Evolutionary conservation across 116 monocot species (phyloP), one percentile per base, ranked within the genome.

Genomic region (Trichopus zeylanicus): DNA sequence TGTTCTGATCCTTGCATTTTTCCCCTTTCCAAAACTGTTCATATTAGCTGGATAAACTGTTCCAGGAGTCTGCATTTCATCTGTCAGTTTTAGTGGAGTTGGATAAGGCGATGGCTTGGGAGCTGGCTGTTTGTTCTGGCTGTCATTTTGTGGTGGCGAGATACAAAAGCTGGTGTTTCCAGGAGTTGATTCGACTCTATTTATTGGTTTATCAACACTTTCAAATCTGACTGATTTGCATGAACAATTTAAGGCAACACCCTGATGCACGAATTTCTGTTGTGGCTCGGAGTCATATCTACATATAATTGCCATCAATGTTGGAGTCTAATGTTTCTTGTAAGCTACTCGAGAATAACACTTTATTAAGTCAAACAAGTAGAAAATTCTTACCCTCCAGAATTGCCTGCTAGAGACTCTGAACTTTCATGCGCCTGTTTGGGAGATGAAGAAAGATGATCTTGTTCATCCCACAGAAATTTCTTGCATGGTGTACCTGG

Each of bases 51-150:
- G 64, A 69, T 66, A 75, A 62, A 74, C 46, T 26, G 89, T 88
- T 73, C 63, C 75, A 48, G 85, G 89, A 42, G 80, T 83, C 31
- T 78, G 75, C 81, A 83, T 83, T 35, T 81, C 81, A 48, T 86
- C 81, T 19, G 60, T 78, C 38, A 86, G 63, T 51, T 67, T 71
- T 39, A 78, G 15, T 56, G 94, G 94, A 59, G 94, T 94, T 0
- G 81, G 78, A 59, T 57, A 81, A 7, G 86, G 83, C 23, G 79
- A 86, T 47, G 51, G 51, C 58, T 59, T 66, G 0, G 51, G 49
- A 20, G 26, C 47, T 33, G 18, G 28, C 9, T 18, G n/a, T 34
- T 59, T 56, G 18, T 35, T 51, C 53, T 61, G 60, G 55, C 48
- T 55, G 21, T 64, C 53, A 71, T 1, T 46, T 46, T 71, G 53